phyloP scores from a whole-genome alignment of 2,329 filamentous ascomycete species.

The Trichophyton rubrum region DNA sequence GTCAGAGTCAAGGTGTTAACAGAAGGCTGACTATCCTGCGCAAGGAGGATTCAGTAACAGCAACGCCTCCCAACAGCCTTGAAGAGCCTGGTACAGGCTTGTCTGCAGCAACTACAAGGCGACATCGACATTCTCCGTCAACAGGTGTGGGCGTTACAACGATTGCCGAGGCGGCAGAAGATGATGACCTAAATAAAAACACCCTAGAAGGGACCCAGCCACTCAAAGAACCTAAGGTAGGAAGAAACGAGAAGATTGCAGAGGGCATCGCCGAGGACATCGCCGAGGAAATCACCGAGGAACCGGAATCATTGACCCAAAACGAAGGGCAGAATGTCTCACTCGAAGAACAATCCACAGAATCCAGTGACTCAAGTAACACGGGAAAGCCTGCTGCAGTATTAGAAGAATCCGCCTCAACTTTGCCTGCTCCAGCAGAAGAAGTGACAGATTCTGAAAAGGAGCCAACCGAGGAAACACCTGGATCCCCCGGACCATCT shows the following conservation, averaged over 20 bases:
- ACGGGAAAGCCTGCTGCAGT: background rate
- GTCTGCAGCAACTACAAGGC: constrained; percentile 54
- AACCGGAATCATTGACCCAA: background rate
- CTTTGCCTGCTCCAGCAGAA: background rate
- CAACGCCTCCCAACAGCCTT: constrained; percentile 15
- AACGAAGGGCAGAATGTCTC: background rate
- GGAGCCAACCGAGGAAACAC: background rate
- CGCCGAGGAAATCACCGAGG: background rate
- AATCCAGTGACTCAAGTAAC: background rate
- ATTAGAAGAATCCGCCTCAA: background rate
- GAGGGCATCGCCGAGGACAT: background rate
- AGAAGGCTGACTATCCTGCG: constrained; percentile 21
- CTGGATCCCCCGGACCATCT: background rate
- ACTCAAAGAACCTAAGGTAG: background rate
- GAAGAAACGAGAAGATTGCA: background rate
- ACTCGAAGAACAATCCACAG: background rate
- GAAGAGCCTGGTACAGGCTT: background rate
- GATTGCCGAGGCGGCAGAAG: constrained; percentile 52
- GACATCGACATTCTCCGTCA: constrained; percentile 56
- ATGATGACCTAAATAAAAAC: constrained; percentile 14
- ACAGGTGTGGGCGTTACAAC: constrained; percentile 62
- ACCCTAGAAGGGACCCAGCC: background rate
- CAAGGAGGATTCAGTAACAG: constrained; percentile 29
- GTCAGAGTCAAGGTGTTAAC: constrained; percentile 11
- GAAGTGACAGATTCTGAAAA: background rate